Base-by-base conservation (phyloP, 1,139 yeast species). In the Candida mesenterica region DNA sequence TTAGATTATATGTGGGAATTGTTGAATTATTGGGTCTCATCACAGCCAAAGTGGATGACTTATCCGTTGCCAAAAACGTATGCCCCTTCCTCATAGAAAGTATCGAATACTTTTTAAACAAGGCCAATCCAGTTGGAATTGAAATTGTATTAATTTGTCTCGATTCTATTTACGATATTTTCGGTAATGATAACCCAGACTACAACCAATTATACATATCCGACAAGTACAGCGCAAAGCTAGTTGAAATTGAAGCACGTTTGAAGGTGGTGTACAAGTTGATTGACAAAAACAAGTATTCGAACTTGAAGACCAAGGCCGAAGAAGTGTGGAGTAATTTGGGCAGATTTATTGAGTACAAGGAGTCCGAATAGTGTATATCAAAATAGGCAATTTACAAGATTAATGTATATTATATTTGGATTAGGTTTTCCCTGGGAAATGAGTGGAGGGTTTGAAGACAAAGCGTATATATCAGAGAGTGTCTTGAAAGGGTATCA, bases 291-390 rank as follows among this genome's bases (percentile, higher is more conserved):
- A 78, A 83, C 44, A 76, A 71, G 46, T 61, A 76, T 36, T 65
- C 71, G 1, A 72, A 66, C 31, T 65, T 86, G 46, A 81, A 86
- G 53, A 62, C 61, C n/a, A 72, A 71, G 44, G 85, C 83, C 20
- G 86, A 82, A 39, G 95, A 86, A 43, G 77, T 82, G 1, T 68
- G 79, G 52, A 59, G 61, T 34, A 89, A 86, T 49, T 62, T 90
- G 49, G 79, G 73, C 7, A 70, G 95, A 40, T 92, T 92, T 55
- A 77, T 90, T 38, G 77, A 76, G 39, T 92, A 92, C 61, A 92
- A 92, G 29, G 36, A 32, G 26, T 31, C 24, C 7, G 23, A 10
- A n/a, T 17, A 17, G 17, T n/a, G 24, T 29, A 20, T 17, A n/a
- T 29, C 7, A n/a, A 14, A 28, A 15, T 14, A 28, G 17, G 15